Percentiles rank a stretch among this genome's conserved stretches.
These are phyloP conservation scores for Trichoderma orchidacearum DNA, from an alignment of 495 filamentous ascomycete species.

Conservation along the genomic window DNA sequence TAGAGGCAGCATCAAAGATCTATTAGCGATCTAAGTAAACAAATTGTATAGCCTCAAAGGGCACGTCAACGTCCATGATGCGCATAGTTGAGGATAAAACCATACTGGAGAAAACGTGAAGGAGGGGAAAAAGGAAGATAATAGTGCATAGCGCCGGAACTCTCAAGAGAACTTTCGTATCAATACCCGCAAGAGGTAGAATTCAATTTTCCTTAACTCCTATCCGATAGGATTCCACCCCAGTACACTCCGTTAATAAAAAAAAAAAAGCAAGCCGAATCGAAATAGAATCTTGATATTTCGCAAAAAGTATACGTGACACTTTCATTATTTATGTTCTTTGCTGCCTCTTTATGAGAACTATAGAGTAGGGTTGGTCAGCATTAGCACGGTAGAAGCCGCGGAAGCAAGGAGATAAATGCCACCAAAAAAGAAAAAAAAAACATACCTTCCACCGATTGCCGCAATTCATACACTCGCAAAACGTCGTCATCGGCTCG, in stretches of 20 bases:
- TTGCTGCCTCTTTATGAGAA: conserved; percentile 1
- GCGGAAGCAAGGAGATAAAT: conserved; percentile 10
- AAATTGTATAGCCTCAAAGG: conserved; percentile 8
- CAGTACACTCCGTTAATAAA: background rate
- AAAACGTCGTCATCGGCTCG: conserved; percentile 80
- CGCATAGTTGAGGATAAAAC: background rate
- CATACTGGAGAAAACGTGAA: background rate
- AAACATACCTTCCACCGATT: conserved; percentile 58
- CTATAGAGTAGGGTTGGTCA: too few relatives aligned
- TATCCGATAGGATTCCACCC: background rate
- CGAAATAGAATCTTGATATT: background rate
- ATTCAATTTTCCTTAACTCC: background rate
- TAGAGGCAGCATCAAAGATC: background rate
- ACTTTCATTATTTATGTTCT: background rate
- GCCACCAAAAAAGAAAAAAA: background rate
- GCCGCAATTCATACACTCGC: conserved; percentile 61
- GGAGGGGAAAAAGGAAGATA: background rate
- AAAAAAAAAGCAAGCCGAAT: background rate
- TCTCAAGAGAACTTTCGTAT: background rate
- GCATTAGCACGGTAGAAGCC: too few relatives aligned
- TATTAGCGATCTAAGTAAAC: conserved; percentile 4
- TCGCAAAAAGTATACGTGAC: background rate
- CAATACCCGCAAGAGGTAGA: background rate
- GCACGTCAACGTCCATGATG: background rate
- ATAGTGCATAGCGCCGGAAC: background rate